phyloP scores from a whole-genome alignment of 2,329 filamentous ascomycete genomes.

The Trichothecium sympodiale region DNA sequence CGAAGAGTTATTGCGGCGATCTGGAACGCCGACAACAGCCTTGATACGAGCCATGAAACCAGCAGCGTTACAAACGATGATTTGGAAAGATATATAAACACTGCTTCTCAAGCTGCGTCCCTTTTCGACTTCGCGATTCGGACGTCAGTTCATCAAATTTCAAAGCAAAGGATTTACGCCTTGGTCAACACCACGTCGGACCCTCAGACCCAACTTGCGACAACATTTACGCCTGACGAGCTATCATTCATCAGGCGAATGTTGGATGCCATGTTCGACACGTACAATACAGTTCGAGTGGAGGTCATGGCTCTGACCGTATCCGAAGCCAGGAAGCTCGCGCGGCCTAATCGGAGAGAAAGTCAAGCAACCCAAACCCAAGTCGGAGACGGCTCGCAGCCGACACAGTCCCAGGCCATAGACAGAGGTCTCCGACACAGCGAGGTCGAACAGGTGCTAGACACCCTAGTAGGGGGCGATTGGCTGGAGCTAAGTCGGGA shows the following conservation, averaged over 20 bases:
- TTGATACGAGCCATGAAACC: slow-evolving; percentile 42
- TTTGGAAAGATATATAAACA: slow-evolving; percentile 57
- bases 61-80: slow-evolving; percentile 57
- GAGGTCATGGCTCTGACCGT: slow-evolving; percentile 76
- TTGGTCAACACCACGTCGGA: slow-evolving; percentile 86
- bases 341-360: slow-evolving; percentile 34
- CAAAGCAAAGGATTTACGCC: slow-evolving; percentile 60
- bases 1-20: slow-evolving; percentile 68
- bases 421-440: slow-evolving; percentile 58
- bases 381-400: slow-evolving; percentile 17
- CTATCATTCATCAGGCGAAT: slow-evolving; percentile 81
- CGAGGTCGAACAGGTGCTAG: slow-evolving; percentile 66
- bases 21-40: slow-evolving; percentile 45
- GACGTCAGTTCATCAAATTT: slow-evolving; percentile 56
- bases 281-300: slow-evolving; percentile 65
- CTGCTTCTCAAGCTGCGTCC: slow-evolving; percentile 61
- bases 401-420: slow-evolving; percentile 18
- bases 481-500: slow-evolving; percentile 71
- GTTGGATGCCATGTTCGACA: slow-evolving; percentile 86
- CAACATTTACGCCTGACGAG: slow-evolving; percentile 69
- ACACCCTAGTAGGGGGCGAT: slow-evolving; percentile 60
- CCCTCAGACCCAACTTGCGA: slow-evolving; percentile 75
- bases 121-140: slow-evolving; percentile 84
- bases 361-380: slow-evolving; percentile 14
- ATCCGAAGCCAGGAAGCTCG: slow-evolving; percentile 67